Conservation (phyloP, 169 alveolate genomes). For the Neospora caninum region DNA sequence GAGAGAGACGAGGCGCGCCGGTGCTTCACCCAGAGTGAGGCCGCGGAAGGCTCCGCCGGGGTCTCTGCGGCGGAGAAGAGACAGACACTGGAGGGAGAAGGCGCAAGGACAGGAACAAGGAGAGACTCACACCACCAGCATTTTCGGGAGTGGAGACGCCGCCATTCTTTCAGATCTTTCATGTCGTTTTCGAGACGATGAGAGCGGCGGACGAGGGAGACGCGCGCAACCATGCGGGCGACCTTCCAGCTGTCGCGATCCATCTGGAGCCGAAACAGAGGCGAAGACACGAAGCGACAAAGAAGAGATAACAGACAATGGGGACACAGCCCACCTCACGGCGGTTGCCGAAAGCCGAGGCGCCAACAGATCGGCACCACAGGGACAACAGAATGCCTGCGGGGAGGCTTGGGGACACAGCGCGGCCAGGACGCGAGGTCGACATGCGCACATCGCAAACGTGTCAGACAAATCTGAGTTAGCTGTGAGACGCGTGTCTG, state of each 20-base stretch:
- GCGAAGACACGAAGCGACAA: not conserved
- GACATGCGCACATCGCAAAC: too few relatives aligned
- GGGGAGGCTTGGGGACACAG: not conserved
- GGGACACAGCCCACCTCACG: not conserved
- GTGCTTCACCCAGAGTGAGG: too few relatives aligned
- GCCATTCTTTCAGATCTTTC: slow-evolving; percentile 76
- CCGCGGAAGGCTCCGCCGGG: too few relatives aligned
- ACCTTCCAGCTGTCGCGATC: slow-evolving; percentile 81
- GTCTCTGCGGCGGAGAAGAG: too few relatives aligned
- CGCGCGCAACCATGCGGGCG: slow-evolving; percentile 77
- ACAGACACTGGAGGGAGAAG: too few relatives aligned
- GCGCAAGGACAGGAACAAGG: not conserved
- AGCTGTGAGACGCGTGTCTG: too few relatives aligned
- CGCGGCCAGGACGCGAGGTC: too few relatives aligned
- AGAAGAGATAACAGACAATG: not conserved
- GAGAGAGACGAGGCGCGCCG: too few relatives aligned
- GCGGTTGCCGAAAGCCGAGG: not conserved
- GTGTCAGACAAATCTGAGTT: too few relatives aligned
- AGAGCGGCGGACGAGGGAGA: slow-evolving; percentile 75
- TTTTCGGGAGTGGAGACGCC: slow-evolving; percentile 76
- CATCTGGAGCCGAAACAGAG: slow-evolving; percentile 63
- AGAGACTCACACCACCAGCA: slow-evolving; percentile 75
- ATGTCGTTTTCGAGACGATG: slow-evolving; percentile 74
- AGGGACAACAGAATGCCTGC: not conserved
- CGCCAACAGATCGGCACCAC: not conserved